Conservation (phyloP, 225 moss, liverwort and hornwort genomes). For the Pseudisothecium myosuroides region DNA sequence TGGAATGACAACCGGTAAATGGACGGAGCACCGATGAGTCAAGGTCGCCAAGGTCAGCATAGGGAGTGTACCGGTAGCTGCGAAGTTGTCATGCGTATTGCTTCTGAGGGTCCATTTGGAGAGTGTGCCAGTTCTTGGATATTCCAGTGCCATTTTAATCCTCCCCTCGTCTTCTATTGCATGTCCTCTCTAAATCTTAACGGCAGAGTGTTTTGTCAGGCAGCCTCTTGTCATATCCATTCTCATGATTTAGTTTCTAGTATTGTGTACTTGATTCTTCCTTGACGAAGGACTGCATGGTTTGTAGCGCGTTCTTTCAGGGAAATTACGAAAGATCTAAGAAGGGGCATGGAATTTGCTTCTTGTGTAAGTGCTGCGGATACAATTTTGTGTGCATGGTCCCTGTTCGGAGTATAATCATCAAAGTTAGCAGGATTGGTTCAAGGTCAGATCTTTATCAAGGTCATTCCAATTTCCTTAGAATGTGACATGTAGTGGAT, state of each 20-base stretch:
- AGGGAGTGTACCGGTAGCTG: neutral
- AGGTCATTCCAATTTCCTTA: neutral
- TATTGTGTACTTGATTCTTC: slow-evolving; percentile 4
- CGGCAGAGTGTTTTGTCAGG: slow-evolving; percentile 1
- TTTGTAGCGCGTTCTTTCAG: neutral
- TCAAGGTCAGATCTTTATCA: neutral
- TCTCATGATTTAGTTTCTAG: slow-evolving; percentile 5
- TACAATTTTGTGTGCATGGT: neutral
- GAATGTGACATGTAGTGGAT: neutral
- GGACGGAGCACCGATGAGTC: neutral
- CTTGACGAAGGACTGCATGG: neutral
- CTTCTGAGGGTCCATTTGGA: neutral
- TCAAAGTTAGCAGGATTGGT: neutral
- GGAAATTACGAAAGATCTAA: neutral
- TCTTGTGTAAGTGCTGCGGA: neutral
- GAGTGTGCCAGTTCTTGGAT: neutral
- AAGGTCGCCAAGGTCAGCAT: neutral
- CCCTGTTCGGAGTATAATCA: neutral
- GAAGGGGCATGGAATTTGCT: neutral
- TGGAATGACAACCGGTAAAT: neutral
- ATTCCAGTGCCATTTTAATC: neutral
- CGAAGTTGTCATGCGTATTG: neutral
- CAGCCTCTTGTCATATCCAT: neutral
- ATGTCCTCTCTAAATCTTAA: neutral
- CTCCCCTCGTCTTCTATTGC: neutral